Evolutionary conservation across 257 asterid genomes (phyloP).

Genomic region (Striga asiatica): DNA sequence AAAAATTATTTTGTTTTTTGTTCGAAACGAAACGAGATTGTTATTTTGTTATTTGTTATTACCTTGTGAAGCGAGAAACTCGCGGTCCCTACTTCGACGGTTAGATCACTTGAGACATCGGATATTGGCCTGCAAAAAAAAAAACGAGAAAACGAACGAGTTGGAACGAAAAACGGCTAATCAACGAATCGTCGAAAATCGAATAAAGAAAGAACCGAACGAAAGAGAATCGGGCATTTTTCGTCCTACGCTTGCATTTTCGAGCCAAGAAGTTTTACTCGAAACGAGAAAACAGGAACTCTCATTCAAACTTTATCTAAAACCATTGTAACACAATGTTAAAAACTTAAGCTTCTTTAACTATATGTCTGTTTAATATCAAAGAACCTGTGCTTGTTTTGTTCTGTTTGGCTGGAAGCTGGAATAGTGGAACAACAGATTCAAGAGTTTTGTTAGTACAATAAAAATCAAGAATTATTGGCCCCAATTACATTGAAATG

Average conservation of each 20-base stretch:
- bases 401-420: conserved; percentile 14
- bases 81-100: conserved; percentile 70
- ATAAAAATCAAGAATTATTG: conserved; percentile 18
- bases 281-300: too few relatives aligned
- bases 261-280: too few relatives aligned
- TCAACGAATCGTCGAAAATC: too few relatives aligned
- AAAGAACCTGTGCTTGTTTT: conserved; percentile 16
- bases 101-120: conserved; percentile 90
- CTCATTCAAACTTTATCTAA: too few relatives aligned
- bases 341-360: too few relatives aligned
- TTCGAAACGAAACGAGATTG: neutral
- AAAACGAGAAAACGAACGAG: neutral
- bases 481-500: conserved; percentile 8
- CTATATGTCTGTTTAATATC: neutral
- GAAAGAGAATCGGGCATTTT: neutral
- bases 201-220: too few relatives aligned
- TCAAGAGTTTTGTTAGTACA: too few relatives aligned
- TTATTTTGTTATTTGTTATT: conserved; percentile 10
- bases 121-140: conserved; percentile 77
- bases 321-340: too few relatives aligned
- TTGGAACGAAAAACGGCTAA: too few relatives aligned
- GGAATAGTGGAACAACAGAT: too few relatives aligned
- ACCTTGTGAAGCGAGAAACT: conserved; percentile 88
- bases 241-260: conserved; percentile 26
- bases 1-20: neutral